These are phyloP conservation scores for Kodamaea plutei DNA, from an alignment of 1,139 yeast genomes.

Conservation along the genomic window DNA sequence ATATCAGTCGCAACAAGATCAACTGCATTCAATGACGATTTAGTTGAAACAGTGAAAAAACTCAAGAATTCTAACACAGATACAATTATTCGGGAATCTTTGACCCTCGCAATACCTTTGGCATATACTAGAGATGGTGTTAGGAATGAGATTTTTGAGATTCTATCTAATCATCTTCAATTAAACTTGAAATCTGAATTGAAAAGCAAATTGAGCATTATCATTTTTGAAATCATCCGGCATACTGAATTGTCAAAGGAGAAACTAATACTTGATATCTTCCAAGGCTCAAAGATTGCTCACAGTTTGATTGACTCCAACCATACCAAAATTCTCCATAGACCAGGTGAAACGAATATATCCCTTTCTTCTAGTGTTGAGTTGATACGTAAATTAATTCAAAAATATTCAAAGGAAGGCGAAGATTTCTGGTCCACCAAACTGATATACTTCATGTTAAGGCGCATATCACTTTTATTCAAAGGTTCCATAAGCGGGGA, in stretches of 20 bases:
- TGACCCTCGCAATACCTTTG: constrained; percentile 39
- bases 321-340: constrained; percentile 12
- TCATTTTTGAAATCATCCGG: constrained; percentile 28
- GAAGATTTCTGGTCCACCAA: constrained; percentile 35
- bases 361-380: constrained; percentile 27
- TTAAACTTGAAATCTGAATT: constrained; percentile 17
- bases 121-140: constrained; percentile 44
- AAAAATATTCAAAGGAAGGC: constrained; percentile 14
- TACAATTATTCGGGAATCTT: constrained; percentile 27
- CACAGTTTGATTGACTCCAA: constrained; percentile 10
- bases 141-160: constrained; percentile 32
- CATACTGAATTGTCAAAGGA: constrained; percentile 40
- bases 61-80: constrained; percentile 11
- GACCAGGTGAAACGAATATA: constrained; percentile 16
- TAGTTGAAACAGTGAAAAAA: constrained; percentile 13
- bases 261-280: constrained; percentile 12
- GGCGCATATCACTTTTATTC: constrained; percentile 28
- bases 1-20: constrained; percentile 24
- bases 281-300: constrained; percentile 9
- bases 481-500: constrained; percentile 17
- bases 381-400: constrained; percentile 16
- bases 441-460: constrained; percentile 33
- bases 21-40: constrained; percentile 3
- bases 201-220: constrained; percentile 25
- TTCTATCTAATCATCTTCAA: constrained; percentile 8